These are phyloP conservation scores for Rhododendron griersonianum DNA, from an alignment of 148 eudicot genomes.

Conservation along the genomic window DNA sequence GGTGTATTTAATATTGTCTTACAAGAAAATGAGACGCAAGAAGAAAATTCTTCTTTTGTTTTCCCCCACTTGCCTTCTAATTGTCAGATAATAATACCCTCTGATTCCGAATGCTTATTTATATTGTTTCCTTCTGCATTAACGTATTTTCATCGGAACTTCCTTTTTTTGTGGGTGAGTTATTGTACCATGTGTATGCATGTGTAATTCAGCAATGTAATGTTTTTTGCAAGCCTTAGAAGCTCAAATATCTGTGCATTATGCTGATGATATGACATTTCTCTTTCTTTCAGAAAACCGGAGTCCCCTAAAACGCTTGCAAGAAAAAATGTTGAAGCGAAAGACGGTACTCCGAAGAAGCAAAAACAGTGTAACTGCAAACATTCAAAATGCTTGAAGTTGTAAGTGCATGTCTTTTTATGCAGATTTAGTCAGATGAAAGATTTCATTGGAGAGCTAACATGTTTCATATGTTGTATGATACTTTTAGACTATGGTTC, in stretches of 20 bases:
- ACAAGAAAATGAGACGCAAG: neutral
- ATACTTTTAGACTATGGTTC: neutral
- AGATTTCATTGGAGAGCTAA: neutral
- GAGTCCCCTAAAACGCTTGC: constrained; percentile 80
- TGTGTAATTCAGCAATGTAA: neutral
- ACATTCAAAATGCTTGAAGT: constrained; percentile 88
- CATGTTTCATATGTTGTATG: neutral
- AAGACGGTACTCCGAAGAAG: constrained; percentile 96
- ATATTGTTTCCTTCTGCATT: neutral
- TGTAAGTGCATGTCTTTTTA: constrained; percentile 52
- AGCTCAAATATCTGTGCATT: neutral
- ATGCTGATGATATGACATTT: neutral
- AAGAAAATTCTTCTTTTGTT: neutral
- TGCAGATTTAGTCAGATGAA: neutral
- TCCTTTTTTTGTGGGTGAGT: neutral
- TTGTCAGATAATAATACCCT: neutral
- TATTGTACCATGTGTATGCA: neutral
- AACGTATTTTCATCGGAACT: neutral
- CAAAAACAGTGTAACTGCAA: constrained; percentile 98
- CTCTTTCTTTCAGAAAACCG: constrained; percentile 53
- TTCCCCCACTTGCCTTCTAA: neutral
- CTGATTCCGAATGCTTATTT: neutral
- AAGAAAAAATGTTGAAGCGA: constrained; percentile 55
- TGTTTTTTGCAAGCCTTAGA: neutral
- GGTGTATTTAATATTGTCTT: neutral